Base-by-base conservation (phyloP, 2,329 filamentous ascomycete species). In the Colletotrichum spinosum region DNA sequence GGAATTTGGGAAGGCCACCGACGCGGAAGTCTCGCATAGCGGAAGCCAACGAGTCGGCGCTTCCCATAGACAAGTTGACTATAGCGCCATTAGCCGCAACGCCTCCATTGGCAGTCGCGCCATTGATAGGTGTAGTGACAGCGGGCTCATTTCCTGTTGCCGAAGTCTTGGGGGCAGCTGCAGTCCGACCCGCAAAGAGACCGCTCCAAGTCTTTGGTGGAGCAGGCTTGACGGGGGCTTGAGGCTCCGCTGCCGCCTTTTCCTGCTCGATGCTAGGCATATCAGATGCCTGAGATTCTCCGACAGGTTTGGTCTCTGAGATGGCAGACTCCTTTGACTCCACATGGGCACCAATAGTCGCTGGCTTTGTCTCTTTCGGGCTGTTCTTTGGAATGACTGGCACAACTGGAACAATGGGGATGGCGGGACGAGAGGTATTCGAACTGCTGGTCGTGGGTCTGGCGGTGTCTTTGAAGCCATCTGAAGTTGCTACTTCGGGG, bases 11-110 rank as follows among this genome's bases (percentile, higher is more conserved):
- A 42, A 85, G 84, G 42, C 84, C 83, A 62, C 88, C 85, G 33
- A 94, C 88, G 57, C 86, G 87, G 76, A 94, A 96, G 35, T 88
- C 86, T 54, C 86, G 86, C 56, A 99, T 84, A 41, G 92, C 92
- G 70, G 97, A 92, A 4, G 88, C 90, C 55, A 97, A 81, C 15
- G 92, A 90, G 76, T 74, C 88, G 7, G 56, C 57, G 42, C 44
- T 66, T 57, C 57, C 62, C 12, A 54, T 15, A 33, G 64, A 45
- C 38, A 67, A 54, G 38, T 17, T 65, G 38, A 45, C 48, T 4
- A 49, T 49, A n/a, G 13, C 35, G 12, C 64, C 59, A 10, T 67
- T 67, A 7, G 49, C 70, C 12, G 73, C 62, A 38, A n/a, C 45
- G 37, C 15, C 53, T 17, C 60, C 60, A 35, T 54, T 58, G 4